phyloP scores from a whole-genome alignment of 805 yeast species.

The Teunomyces cretensis region DNA sequence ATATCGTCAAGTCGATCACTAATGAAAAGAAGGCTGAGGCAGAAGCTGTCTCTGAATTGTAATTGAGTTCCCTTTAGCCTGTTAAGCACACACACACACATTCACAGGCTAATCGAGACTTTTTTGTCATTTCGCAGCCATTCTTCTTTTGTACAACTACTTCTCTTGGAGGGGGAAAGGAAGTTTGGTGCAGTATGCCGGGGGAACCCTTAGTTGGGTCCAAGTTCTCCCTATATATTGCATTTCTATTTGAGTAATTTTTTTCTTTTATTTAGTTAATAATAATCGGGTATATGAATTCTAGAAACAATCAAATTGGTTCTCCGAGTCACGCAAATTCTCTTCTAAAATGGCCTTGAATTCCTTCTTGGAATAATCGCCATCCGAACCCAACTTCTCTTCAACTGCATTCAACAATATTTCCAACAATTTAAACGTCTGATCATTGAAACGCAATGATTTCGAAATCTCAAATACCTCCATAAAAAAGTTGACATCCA shows the following conservation, averaged over 20 bases:
- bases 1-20: not conserved
- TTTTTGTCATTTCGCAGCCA: not conserved
- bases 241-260: not conserved
- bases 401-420: conserved; percentile 12
- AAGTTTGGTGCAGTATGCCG: not conserved
- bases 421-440: conserved; percentile 15
- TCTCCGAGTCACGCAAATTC: conserved; percentile 26
- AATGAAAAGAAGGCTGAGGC: not conserved
- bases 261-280: not conserved
- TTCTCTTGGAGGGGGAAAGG: conserved; percentile 7
- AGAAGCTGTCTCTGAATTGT: not conserved
- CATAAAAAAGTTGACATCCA: conserved; percentile 39
- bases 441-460: conserved; percentile 33
- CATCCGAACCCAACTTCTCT: conserved; percentile 8
- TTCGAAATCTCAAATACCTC: conserved; percentile 39
- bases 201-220: not conserved
- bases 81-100: conserved; percentile 6
- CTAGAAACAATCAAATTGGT: conserved; percentile 35
- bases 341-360: conserved; percentile 28
- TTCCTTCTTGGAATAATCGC: conserved; percentile 25
- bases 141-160: not conserved
- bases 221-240: not conserved
- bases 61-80: not conserved
- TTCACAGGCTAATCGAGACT: conserved; percentile 1
- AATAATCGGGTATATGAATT: not conserved